phyloP scores from a whole-genome alignment of 768 basidiomycete species.

The Lactifluus echinatus region DNA sequence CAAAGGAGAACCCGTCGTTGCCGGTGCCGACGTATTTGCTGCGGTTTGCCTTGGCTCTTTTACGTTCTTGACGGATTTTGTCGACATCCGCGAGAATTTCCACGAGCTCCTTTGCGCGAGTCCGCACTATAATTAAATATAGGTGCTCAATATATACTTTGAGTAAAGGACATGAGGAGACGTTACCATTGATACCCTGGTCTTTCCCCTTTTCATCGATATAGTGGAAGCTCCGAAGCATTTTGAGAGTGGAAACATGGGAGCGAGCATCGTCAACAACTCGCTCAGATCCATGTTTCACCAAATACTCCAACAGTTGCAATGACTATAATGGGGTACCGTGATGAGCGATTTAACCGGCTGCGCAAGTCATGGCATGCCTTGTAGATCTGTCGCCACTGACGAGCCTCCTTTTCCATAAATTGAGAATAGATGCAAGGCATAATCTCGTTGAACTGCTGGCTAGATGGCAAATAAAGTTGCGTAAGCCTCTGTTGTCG shows the following conservation, averaged over 20 bases:
- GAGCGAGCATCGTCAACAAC: slow-evolving; percentile 96
- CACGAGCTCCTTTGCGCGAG: slow-evolving; percentile 88
- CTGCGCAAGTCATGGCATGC: slow-evolving; percentile 29
- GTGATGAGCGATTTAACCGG: background rate
- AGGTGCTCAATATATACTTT: background rate
- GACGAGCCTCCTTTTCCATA: slow-evolving; percentile 96
- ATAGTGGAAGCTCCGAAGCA: slow-evolving; percentile 96
- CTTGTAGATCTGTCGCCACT: slow-evolving; percentile 99
- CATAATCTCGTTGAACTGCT: slow-evolving; percentile 99
- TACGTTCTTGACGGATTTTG: slow-evolving; percentile 76
- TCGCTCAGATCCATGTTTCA: slow-evolving; percentile 95
- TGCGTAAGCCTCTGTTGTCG: background rate
- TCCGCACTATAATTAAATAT: slow-evolving; percentile 61
- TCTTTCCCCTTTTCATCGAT: slow-evolving; percentile 99
- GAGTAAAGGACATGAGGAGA: background rate
- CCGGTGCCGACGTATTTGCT: slow-evolving; percentile 85
- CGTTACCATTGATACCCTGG: slow-evolving; percentile 90
- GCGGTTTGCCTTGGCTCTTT: slow-evolving; percentile 87
- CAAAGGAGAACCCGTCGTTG: slow-evolving; percentile 68
- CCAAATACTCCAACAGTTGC: slow-evolving; percentile 88
- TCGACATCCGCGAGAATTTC: slow-evolving; percentile 89
- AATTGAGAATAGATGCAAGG: slow-evolving; percentile 90
- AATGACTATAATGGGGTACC: slow-evolving; percentile 49
- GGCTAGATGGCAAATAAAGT: slow-evolving; percentile 37
- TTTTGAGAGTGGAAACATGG: slow-evolving; percentile 92